Evolutionary conservation across 2,329 filamentous ascomycete genomes (phyloP), one percentile per base, ranked within the genome.

Genomic region (Colletotrichum nymphaeae): DNA sequence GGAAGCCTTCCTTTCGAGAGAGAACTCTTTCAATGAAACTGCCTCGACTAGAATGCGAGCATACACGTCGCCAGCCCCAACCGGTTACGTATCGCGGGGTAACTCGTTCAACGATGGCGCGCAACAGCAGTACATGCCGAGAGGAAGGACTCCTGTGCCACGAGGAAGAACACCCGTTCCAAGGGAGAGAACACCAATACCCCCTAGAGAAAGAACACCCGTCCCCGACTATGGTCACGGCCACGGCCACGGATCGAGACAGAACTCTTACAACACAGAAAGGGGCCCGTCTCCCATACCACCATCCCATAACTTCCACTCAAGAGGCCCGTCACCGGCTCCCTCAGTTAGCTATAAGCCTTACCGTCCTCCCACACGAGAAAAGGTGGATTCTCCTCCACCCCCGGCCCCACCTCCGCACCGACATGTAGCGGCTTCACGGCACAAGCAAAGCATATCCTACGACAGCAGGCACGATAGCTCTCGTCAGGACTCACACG

Each of bases 401-500:
- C 95, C 95, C 8, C 95, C 95, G 2, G 92, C 95, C 2, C 95
- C 95, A 0, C 93, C 93, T 9, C 95, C 95, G 7, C 95, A 97
- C 75, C 92, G 95, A 8, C 94, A 95, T 82, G 88, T 85, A n/a
- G 73, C 66, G 14, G 49, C 75, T 35, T 32, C 77, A 8, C 76
- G 81, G 5, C 80, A 83, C 14, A 80, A 78, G 4, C 78, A 83
- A 67, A 76, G 80, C 32, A 75, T 76, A 5, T 82, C 81, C 0
- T 83, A 82, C 58, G 77, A 82, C 37, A 77, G 72, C 49, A 72
- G 72, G 37, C 69, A 75, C 19, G 58, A 78, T 4, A 77, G 77
- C n/a, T 76, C 82, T 9, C 81, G 84, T 32, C 82, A 87, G 30
- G 81, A 78, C 9, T 86, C 86, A 2, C 81, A 81, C 19, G 46